Base-by-base conservation (phyloP, 257 asterid species). In the Haberlea rhodopensis region DNA sequence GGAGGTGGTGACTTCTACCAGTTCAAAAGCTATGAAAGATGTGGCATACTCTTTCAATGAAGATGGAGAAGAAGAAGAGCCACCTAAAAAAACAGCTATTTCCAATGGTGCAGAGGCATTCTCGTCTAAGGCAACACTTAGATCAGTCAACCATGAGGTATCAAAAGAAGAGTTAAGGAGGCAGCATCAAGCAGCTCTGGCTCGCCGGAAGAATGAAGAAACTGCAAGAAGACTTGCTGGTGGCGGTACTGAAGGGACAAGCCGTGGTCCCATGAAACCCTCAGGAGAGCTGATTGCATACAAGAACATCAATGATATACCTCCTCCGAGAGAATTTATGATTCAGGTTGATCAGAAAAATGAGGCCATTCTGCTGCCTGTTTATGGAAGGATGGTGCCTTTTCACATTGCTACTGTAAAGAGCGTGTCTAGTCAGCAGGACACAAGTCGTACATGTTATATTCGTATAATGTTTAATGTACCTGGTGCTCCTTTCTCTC, bases 131-230 rank as follows among this genome's bases (percentile, higher is more conserved):
- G 87, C 96, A 53, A 82, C 83, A 0, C 88, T 88, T 5, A 75
- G 96, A 15, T 88, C 96, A 48, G 96, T 78, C 71, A 82, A 83
- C 24, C 83, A 80, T 24, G 96, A 88, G 77, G 53, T 85, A 22
- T 81, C 94, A 0, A 88, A 84, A 71, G 96, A 88, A 71, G 87
- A 84, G 62, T 79, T 80, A n/a, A 69, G 96, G 24, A 88, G 72
- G 82, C 94, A 83, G 73, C 95, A 88, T 70, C 96, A 88, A 74
- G 91, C 95, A 5, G 86, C 77, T 67, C 95, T 88, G 60, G 96
- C 95, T 3, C 87, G 82, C 46, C 91, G 75, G 79, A 88, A 84
- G 76, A 88, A 78, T 60, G 95, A 81, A 66, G 95, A 88, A 76
- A 88, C 85, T 72, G 83, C 85, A 45, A 72, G 87, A 4, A 84